Evolutionary conservation across 495 filamentous ascomycete genomes (phyloP).

Genomic region (Aspergillus campestris): DNA sequence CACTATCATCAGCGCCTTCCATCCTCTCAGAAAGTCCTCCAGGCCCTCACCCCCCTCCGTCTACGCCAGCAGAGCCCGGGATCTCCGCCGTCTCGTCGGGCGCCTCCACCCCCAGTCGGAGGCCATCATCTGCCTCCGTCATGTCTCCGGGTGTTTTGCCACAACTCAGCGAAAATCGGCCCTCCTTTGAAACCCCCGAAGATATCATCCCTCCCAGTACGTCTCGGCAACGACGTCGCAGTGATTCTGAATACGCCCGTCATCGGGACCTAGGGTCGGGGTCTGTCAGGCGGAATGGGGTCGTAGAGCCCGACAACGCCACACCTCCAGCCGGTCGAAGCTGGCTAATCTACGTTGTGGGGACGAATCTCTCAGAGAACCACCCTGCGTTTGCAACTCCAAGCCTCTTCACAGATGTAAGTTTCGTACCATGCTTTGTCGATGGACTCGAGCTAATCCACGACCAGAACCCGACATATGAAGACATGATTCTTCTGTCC

Average conservation of each 20-base stretch:
- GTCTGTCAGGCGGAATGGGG: constrained; percentile 54
- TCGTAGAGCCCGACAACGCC: constrained; percentile 55
- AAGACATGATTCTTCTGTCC: constrained; percentile 70
- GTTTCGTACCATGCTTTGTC: constrained; percentile 5
- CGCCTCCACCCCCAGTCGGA: constrained; percentile 45
- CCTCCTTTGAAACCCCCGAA: constrained; percentile 22
- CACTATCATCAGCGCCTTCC: constrained; percentile 27
- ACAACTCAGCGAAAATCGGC: constrained; percentile 26
- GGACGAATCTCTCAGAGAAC: constrained; percentile 66
- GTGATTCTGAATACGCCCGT: constrained; percentile 55
- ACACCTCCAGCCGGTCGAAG: constrained; percentile 47
- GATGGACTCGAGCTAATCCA: constrained; percentile 5
- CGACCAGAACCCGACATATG: constrained; percentile 60
- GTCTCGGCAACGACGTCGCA: constrained; percentile 47
- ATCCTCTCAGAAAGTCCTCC: constrained; percentile 48
- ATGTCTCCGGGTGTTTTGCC: constrained; percentile 27
- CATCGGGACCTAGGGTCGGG: constrained; percentile 53
- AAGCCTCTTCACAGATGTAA: constrained; percentile 66
- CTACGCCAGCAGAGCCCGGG: constrained; percentile 57
- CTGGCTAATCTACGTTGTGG: constrained; percentile 76
- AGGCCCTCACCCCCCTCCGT: constrained; percentile 58
- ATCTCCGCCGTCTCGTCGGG: constrained; percentile 51
- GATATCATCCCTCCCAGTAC: constrained; percentile 18
- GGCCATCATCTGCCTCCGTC: constrained; percentile 46
- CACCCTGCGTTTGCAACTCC: constrained; percentile 70